Percentiles rank a stretch among this genome's conserved stretches.
Conservation (phyloP, 495 filamentous ascomycete species). For the Aspergillus avenaceus region DNA sequence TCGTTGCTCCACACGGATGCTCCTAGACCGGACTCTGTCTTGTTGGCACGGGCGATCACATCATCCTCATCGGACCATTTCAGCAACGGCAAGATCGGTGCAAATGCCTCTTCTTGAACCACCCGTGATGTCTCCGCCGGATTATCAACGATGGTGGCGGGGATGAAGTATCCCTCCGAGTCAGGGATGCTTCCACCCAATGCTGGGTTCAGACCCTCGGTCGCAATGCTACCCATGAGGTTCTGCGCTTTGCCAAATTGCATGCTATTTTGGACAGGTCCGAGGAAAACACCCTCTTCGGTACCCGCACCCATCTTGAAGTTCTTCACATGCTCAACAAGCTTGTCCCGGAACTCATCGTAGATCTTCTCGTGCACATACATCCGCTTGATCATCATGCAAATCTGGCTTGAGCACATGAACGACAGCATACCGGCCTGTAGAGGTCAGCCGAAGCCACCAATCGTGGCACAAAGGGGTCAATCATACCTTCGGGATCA, state of each 20-base stretch:
- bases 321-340: slow-evolving; percentile 50
- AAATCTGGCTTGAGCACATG: slow-evolving; percentile 48
- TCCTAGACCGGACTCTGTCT: slow-evolving; percentile 48
- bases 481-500: slow-evolving; percentile 44
- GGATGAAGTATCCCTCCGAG: slow-evolving; percentile 43
- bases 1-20: slow-evolving; percentile 51
- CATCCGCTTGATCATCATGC: slow-evolving; percentile 57
- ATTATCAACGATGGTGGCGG: slow-evolving; percentile 53
- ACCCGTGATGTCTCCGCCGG: slow-evolving; percentile 46
- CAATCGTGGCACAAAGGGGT: not conserved
- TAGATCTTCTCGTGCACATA: slow-evolving; percentile 66
- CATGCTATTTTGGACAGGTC: slow-evolving; percentile 55
- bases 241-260: slow-evolving; percentile 51
- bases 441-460: slow-evolving; percentile 12
- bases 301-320: slow-evolving; percentile 42
- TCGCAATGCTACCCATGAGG: slow-evolving; percentile 40
- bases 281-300: slow-evolving; percentile 36
- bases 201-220: slow-evolving; percentile 35
- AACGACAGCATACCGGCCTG: slow-evolving; percentile 41
- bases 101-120: slow-evolving; percentile 38
- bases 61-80: slow-evolving; percentile 50
- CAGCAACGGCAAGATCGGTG: slow-evolving; percentile 49
- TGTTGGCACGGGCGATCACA: slow-evolving; percentile 50
- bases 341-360: slow-evolving; percentile 49
- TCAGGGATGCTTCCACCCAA: slow-evolving; percentile 21